Conservation (phyloP, 2,329 filamentous ascomycete genomes). For the Zopfia rhizophila region DNA sequence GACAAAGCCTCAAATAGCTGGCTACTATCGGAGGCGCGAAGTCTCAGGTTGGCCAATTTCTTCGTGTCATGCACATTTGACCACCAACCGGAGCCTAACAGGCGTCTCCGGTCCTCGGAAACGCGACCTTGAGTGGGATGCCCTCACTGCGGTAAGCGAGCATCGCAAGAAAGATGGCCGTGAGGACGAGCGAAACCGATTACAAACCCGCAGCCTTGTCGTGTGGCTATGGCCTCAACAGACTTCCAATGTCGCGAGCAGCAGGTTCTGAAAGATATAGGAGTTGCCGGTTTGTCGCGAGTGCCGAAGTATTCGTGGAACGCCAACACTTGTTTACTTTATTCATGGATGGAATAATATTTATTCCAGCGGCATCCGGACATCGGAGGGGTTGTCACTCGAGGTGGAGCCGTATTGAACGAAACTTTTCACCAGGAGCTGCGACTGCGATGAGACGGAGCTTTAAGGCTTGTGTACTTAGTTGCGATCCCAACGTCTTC, state of each 20-base stretch:
- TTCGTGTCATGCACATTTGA: conserved; percentile 19
- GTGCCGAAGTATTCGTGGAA: conserved; percentile 17
- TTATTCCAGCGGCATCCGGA: conserved; percentile 20
- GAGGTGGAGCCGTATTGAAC: conserved; percentile 25
- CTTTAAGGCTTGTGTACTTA: conserved; percentile 1
- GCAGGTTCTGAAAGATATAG: too few relatives aligned
- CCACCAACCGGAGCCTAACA: conserved; percentile 1
- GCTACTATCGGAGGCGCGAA: conserved; percentile 6
- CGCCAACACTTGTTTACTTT: conserved; percentile 28
- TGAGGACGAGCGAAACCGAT: not conserved
- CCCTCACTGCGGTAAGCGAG: conserved; percentile 22
- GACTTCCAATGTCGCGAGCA: conserved; percentile 25
- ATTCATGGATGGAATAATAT: conserved; percentile 25
- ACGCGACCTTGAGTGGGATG: conserved; percentile 14
- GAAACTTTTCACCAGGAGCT: conserved; percentile 20
- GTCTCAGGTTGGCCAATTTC: conserved; percentile 15
- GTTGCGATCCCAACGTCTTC: not conserved
- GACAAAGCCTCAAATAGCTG: not conserved
- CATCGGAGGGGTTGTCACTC: conserved; percentile 31
- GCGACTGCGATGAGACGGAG: conserved; percentile 30
- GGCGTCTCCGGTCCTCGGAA: conserved; percentile 21
- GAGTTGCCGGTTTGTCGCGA: too few relatives aligned
- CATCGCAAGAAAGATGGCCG: not conserved
- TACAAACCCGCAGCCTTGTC: not conserved
- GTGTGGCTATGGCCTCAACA: conserved; percentile 29